These are phyloP conservation scores for Zygnema circumcarinatum DNA, from an alignment of 139 green algal genomes.

Conservation along the genomic window DNA sequence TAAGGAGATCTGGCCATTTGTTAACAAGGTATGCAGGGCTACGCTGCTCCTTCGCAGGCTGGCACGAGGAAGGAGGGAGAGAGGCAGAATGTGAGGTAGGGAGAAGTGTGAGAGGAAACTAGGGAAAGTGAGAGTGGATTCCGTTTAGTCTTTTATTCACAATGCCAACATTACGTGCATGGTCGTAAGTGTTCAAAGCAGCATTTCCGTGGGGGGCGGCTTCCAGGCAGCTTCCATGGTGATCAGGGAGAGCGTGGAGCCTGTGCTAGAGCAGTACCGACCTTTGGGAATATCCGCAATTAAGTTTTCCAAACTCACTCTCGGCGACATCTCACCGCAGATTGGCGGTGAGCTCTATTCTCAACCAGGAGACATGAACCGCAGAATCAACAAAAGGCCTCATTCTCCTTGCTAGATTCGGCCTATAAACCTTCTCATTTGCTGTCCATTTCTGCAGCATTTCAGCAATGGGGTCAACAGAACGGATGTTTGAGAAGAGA, in stretches of 20 bases:
- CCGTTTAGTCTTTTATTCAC: background rate
- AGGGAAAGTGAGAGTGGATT: background rate
- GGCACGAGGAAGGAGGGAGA: background rate
- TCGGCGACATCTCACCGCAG: conserved; percentile 26
- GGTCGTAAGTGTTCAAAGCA: background rate
- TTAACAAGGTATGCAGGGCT: conserved; percentile 55
- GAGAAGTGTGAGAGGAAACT: background rate
- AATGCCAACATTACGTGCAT: background rate
- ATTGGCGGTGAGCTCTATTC: conserved; percentile 22
- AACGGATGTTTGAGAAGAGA: background rate
- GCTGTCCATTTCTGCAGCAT: background rate
- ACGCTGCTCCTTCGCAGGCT: too few relatives aligned
- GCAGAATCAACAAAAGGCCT: background rate
- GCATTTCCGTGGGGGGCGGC: too few relatives aligned
- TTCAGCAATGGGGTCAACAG: background rate
- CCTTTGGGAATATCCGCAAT: conserved; percentile 29
- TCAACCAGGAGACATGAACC: background rate
- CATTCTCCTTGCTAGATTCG: background rate
- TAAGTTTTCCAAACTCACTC: conserved; percentile 35
- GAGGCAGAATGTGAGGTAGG: background rate
- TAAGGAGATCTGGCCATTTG: conserved; percentile 43
- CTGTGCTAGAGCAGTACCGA: conserved; percentile 25
- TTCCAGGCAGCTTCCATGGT: conserved; percentile 31
- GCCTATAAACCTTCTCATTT: background rate
- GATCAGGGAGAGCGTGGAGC: conserved; percentile 45